These are phyloP conservation scores for Darksidea phi DNA, from an alignment of 495 filamentous ascomycete species.

Conservation along the genomic window DNA sequence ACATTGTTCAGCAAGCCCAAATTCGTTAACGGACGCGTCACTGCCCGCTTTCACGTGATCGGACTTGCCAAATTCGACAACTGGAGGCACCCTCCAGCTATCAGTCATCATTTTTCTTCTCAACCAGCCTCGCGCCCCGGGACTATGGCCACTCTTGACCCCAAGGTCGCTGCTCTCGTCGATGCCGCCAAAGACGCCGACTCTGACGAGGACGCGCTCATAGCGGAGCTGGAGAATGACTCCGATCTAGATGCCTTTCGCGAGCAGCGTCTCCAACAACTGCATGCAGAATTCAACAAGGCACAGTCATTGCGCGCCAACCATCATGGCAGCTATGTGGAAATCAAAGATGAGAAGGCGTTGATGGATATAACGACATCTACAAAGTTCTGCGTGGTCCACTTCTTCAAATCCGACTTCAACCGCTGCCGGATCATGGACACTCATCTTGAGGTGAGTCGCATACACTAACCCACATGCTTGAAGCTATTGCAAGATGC, in stretches of 20 bases:
- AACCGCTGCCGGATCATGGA: constrained; percentile 70
- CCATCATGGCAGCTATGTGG: constrained; percentile 53
- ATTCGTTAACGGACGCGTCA: too few species aligned
- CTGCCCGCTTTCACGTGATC: constrained; percentile 5
- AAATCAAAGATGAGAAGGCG: constrained; percentile 62
- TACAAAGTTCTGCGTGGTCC: constrained; percentile 63
- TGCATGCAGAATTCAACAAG: constrained; percentile 61
- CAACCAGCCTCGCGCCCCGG: neutral
- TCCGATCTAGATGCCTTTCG: constrained; percentile 60
- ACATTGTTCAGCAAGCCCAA: too few species aligned
- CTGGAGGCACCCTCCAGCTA: too few species aligned
- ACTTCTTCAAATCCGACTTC: constrained; percentile 77
- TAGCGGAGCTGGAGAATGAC: constrained; percentile 66
- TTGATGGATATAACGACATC: constrained; percentile 69
- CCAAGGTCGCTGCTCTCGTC: constrained; percentile 50
- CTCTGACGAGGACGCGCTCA: constrained; percentile 66
- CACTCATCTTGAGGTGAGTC: constrained; percentile 53
- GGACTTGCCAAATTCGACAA: neutral
- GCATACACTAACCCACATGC: neutral
- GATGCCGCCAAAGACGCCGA: constrained; percentile 42
- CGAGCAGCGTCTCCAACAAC: constrained; percentile 67
- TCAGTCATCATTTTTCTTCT: neutral
- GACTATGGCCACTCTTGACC: constrained; percentile 42
- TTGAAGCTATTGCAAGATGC: too few species aligned
- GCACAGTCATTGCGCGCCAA: constrained; percentile 45